Evolutionary conservation across 805 yeast genomes (phyloP), one percentile per base, ranked within the genome.

Genomic region (Wickerhamomyces xylosicus): DNA sequence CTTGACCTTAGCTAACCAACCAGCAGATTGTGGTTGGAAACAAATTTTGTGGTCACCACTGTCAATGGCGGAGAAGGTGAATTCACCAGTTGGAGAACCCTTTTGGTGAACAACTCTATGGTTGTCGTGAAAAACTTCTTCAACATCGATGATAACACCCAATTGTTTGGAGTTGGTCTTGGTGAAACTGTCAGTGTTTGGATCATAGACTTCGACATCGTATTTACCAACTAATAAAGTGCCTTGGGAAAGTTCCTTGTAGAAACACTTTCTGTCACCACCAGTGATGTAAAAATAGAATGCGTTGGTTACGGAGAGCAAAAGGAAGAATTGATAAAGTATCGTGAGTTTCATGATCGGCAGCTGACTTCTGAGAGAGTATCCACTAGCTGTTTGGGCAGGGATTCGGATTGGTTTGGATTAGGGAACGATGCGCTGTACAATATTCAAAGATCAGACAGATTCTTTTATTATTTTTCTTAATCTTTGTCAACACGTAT

Each of bases 41-140:
- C 92, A 82, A 56, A 82, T 74, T 59, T 75, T 77, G 62, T 82
- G 90, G 53, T 82, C 90, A 50, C 92, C 92, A 15, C 81, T 65
- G 46, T 79, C 89, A 32, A 73, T 59, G 2, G 90, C 82, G 29
- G 83, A 75, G 63, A 80, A 81, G 9, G 85, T 72, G 53, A 82
- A 79, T 45, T 79, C 83, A 22, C 87, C 86, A 32, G 62, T 59
- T 32, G 85, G 73, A 8, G 72, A 57, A 31, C 79, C 74, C 58
- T 74, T 79, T 54, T 80, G 89, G 43, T 74, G 73, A 20, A 77
- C 83, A 40, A 82, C 89, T 49, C 81, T 64, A 55, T 82, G 85
- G 59, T 82, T 74, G 58, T 79, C 79, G 58, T 82, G 89, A 48
- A 82, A 82, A 8, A 85, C 79, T 54, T 78, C 85, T 45, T 72